Percentiles rank a stretch among this genome's conserved stretches.
phyloP scores from a whole-genome alignment of 192 early-diverging fungal genomes.

The Glomus cerebriforme region DNA sequence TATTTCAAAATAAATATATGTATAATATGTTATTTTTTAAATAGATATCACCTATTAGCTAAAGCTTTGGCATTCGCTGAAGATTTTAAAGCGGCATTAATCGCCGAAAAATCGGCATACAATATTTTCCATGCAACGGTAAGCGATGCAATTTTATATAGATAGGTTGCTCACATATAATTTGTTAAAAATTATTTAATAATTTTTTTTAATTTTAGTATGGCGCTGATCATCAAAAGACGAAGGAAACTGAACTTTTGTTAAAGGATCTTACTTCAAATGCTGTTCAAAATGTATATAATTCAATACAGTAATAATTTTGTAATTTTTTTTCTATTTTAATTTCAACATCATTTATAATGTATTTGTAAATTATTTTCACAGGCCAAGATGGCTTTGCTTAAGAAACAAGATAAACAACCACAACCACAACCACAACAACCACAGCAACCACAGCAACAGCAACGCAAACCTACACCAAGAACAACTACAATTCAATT shows the following conservation, averaged over 20 bases:
- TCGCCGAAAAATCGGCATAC: conserved; percentile 68
- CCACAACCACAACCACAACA: neutral
- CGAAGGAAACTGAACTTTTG: conserved; percentile 68
- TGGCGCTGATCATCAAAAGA: conserved; percentile 72
- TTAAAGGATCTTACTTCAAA: conserved; percentile 67
- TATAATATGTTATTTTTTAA: conserved; percentile 16
- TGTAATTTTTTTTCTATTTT: neutral
- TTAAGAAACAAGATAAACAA: conserved; percentile 14
- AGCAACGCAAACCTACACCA: neutral
- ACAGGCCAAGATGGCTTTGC: conserved; percentile 24
- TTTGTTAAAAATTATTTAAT: neutral
- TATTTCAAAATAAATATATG: neutral
- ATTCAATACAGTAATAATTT: neutral
- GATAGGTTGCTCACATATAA: neutral
- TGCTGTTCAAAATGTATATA: conserved; percentile 51
- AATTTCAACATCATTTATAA: neutral
- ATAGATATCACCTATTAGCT: conserved; percentile 71
- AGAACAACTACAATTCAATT: conserved; percentile 11
- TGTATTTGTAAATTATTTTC: neutral
- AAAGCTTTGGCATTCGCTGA: conserved; percentile 71
- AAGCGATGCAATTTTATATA: neutral
- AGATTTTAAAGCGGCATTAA: conserved; percentile 77
- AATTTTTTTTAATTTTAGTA: conserved; percentile 41
- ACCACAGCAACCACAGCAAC: neutral
- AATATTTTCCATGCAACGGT: conserved; percentile 59